These are phyloP conservation scores for Thelonectria rubi DNA, from an alignment of 2,329 filamentous ascomycete genomes.

Conservation along the genomic window DNA sequence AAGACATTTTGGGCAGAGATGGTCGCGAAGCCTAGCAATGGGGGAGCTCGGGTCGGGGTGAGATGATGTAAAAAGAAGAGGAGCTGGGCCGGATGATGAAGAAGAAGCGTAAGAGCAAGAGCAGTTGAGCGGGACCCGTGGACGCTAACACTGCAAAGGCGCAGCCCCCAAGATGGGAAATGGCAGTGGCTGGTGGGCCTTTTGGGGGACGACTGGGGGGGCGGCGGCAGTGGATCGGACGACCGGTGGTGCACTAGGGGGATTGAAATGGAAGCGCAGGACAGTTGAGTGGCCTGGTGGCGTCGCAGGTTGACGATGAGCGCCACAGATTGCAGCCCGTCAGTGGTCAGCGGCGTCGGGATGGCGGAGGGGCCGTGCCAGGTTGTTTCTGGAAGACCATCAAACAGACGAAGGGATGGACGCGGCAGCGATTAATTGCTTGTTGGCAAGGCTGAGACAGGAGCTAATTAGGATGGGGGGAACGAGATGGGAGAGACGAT, in stretches of 20 bases:
- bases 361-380: conserved; percentile 23
- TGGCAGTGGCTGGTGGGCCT: conserved; percentile 21
- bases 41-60: conserved; percentile 23
- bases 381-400: conserved; percentile 17
- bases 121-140: conserved; percentile 10
- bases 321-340: conserved; percentile 6
- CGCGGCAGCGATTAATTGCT: conserved; percentile 3
- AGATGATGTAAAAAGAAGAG: conserved; percentile 35
- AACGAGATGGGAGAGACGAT: background rate
- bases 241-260: conserved; percentile 6
- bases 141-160: conserved; percentile 22
- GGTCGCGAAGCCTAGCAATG: conserved; percentile 33
- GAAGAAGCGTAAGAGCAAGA: conserved; percentile 25
- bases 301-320: conserved; percentile 8
- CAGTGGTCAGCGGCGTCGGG: conserved; percentile 17
- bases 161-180: conserved; percentile 14
- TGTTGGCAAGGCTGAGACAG: conserved; percentile 25
- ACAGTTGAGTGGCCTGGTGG: conserved; percentile 10
- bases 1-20: conserved; percentile 61
- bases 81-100: conserved; percentile 28
- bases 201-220: background rate
- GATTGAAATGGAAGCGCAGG: conserved; percentile 1
- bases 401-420: conserved; percentile 4
- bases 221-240: conserved; percentile 14
- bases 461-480: background rate